Base-by-base conservation (phyloP, 2,329 filamentous ascomycete species). In the Ascochyta fabae region DNA sequence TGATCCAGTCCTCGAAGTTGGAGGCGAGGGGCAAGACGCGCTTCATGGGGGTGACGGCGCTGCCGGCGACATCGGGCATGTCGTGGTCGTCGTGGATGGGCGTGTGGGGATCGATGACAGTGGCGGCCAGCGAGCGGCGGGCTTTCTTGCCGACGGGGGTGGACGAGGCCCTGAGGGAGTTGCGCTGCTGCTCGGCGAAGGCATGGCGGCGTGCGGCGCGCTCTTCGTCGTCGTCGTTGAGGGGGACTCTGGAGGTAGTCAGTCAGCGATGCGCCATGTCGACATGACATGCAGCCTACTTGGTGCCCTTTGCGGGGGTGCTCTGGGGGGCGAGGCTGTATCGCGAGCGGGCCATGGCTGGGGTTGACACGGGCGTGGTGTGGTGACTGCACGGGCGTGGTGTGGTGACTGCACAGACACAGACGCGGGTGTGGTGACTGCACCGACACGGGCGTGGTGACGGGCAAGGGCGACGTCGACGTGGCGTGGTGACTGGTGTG, bases 1-100 rank as follows among this genome's bases (percentile, higher is more conserved):
- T 99, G 92, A 99, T 98, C 95, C 94, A 98, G 75, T 99, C 95
- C 76, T 99, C 95, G 69, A 98, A 99, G 78, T 99, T 99, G 70
- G 95, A 95, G 50, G 99, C 82, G 67, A 99, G 90, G 1, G 95
- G 95, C 26, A 96, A 66, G 31, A 70, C 91, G 58, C 93, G 90
- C 83, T 96, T 96, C 89, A 96, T 94, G 49, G 94, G 95, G 56
- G 95, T 97, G 49, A 96, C 89, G 34, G 89, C 91, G 60, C 83
- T 86, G 29, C 90, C 89, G 55, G 86, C 86, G 41, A 91, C 88
- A 56, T 74, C 71, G 34, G 76, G 78, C 68, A 87, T 83, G 59
- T 87, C 80, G 56, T 72, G 58, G 52, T 31, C 27, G 27, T 75
- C 67, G 44, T 71, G 64, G 2, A 61, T 57, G 58, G 84, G 84